These are phyloP conservation scores for Dactylellina cionopaga DNA, from an alignment of 2,329 filamentous ascomycete species.

Conservation along the genomic window DNA sequence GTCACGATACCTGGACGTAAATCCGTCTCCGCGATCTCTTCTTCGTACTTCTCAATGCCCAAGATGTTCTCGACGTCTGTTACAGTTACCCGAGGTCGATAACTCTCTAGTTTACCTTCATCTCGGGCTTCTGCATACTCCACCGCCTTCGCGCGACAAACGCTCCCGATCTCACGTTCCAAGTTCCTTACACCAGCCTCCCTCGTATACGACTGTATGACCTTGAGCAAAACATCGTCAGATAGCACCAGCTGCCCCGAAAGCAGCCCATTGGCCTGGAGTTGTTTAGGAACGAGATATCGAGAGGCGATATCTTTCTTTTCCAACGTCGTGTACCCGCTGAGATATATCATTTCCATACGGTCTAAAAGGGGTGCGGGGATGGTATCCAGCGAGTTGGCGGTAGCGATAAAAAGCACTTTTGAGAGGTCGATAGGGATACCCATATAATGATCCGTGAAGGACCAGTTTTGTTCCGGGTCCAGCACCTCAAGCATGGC, in stretches of 20 bases:
- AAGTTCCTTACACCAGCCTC: slow-evolving; percentile 96
- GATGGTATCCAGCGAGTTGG: slow-evolving; percentile 93
- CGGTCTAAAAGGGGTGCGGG: slow-evolving; percentile 91
- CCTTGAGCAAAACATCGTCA: slow-evolving; percentile 88
- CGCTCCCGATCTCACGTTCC: slow-evolving; percentile 92
- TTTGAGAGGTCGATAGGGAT: slow-evolving; percentile 96
- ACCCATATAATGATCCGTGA: slow-evolving; percentile 95
- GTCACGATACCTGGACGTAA: slow-evolving; percentile 91
- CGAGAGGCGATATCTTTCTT: slow-evolving; percentile 93
- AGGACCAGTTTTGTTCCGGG: slow-evolving; percentile 94
- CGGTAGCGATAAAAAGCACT: slow-evolving; percentile 96
- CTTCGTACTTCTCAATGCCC: slow-evolving; percentile 91
- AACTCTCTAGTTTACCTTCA: slow-evolving; percentile 72
- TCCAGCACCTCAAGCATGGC: slow-evolving; percentile 98
- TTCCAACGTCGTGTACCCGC: slow-evolving; percentile 95
- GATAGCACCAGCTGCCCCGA: slow-evolving; percentile 79
- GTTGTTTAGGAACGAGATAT: slow-evolving; percentile 96
- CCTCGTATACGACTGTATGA: slow-evolving; percentile 95
- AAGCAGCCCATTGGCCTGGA: slow-evolving; percentile 85
- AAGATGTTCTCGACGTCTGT: slow-evolving; percentile 89
- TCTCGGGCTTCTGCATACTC: slow-evolving; percentile 93
- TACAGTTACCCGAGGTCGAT: slow-evolving; percentile 77
- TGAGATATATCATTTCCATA: slow-evolving; percentile 94
- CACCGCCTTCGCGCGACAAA: slow-evolving; percentile 94
- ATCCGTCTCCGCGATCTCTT: slow-evolving; percentile 90